Evolutionary conservation across 345 rosid species (phyloP).

Genomic region (Erucastrum elatum): DNA sequence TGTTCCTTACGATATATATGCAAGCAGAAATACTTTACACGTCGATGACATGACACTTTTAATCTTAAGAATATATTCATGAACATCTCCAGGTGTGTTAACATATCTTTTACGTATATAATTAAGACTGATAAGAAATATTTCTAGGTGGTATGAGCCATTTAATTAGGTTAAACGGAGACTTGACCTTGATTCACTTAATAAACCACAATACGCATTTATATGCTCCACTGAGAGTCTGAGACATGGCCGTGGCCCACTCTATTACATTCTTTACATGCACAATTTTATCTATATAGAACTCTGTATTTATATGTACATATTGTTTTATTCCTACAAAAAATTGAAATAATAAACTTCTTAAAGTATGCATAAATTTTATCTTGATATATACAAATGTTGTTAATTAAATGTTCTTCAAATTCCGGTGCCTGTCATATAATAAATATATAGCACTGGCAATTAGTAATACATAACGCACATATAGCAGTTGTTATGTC

Average conservation of each 20-base stretch:
- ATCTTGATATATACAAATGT: not conserved
- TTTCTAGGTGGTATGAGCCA: conserved; percentile 2
- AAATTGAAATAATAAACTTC: not conserved
- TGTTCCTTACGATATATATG: conserved; percentile 9
- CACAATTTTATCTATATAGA: not conserved
- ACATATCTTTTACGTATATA: not conserved
- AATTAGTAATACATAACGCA: not conserved
- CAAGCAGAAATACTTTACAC: conserved; percentile 15
- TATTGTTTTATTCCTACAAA: not conserved
- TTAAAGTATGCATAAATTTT: not conserved
- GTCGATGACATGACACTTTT: conserved; percentile 10
- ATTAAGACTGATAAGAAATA: not conserved
- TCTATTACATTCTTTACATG: not conserved
- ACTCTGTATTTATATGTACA: not conserved
- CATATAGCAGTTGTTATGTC: not conserved
- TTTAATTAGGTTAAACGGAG: conserved; percentile 11
- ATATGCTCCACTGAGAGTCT: not conserved
- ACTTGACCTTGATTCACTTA: not conserved
- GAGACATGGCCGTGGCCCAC: not conserved
- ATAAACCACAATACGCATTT: conserved; percentile 1
- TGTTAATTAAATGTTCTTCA: not conserved
- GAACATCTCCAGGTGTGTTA: conserved; percentile 18
- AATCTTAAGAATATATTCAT: conserved; percentile 16
- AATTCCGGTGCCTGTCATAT: not conserved
- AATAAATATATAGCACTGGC: not conserved